Evolutionary conservation across 2,329 filamentous ascomycete genomes (phyloP), one percentile per base, ranked within the genome.

Genomic region (Ophiosphaerella narmari): DNA sequence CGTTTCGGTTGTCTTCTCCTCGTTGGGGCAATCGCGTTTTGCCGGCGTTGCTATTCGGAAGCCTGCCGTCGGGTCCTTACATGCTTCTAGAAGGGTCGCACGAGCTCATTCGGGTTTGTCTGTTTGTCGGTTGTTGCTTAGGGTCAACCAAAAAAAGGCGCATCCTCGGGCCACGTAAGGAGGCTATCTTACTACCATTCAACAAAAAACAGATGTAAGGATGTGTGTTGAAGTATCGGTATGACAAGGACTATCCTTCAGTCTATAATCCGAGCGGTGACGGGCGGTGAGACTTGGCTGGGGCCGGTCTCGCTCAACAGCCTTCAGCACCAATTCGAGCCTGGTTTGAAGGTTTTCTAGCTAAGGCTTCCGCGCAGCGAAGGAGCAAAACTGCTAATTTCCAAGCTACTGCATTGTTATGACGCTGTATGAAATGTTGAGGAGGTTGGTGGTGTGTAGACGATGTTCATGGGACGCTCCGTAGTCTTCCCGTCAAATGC

Each of bases 361-460:
- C 26, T 6, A 29, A 35, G 7, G 13, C 32, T 14, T 23, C 16
- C 18, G 13, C 26, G 26, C 16, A 3, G 38, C 44, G 7, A 29
- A 11, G 11, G 7, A 29, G 26, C 11, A 16, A 39, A 23, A 21
- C 8, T 4, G 14, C 8, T 4, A 21, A 11, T n/a, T 23, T 31
- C n/a, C 12, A 29, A 12, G 7, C 21, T 44, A 38, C 23, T 48
- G 38, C 37, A 26, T 43, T 49, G 51, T 47, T 51, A 47, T 52
- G 45, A 47, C 50, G 49, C 51, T 38, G 44, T 43, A 48, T 48
- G 52, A 53, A 48, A 21, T 21, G 36, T 55, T 37, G 33, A 51
- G 49, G 57, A 58, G 62, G 54, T 50, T 63, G 56, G 61, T 50
- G 54, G 56, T 48, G 48, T 54, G 58, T 53, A 45, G 48, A 55